Base-by-base conservation (phyloP, 768 basidiomycete genomes). In the Tylopilus plumbeoviolaceoides region DNA sequence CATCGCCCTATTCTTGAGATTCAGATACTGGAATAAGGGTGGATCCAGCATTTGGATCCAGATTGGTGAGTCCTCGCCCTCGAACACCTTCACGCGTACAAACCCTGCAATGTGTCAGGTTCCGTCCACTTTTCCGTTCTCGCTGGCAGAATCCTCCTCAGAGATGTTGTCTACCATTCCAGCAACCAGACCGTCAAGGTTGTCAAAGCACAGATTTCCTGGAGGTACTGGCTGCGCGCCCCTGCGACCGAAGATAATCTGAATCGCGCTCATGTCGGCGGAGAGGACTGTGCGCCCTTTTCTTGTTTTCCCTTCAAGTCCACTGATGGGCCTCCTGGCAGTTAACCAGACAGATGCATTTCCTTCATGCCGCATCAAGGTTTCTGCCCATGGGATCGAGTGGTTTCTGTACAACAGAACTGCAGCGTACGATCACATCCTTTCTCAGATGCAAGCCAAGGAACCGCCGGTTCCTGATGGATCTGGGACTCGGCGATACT, bases 341-440 rank as follows among this genome's bases (percentile, higher is more conserved):
- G 75, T 68, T 39, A 72, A 75, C 58, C 64, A 65, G 42, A 61
- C 66, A 1, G 54, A 65, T 14, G 61, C 65, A 14, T 63, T 78
- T 21, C 75, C 80, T 52, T 81, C 87, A 14, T 95, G 92, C 62
- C 85, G 95, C 36, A 81, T 98, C 28, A 85, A 89, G 50, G 64
- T 94, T 27, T 84, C 84, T 7, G 61, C 90, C 4, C 83, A 95
- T 59, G 95, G 95, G 17, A 76, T 94, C 41, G 94, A 98, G 67
- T 94, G 91, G 86, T 91, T 91, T 67, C 61, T 98, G 39, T 97
- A 91, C 70, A 98, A 98, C 70, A 77, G 84, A 44, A 95, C 91
- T 4, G 81, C 90, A 4, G 85, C 92, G 4, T 98, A 87, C 70
- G 93, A 98, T 63, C 78, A 82, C 48, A 93, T 98, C 48, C 72